Evolutionary conservation across 495 filamentous ascomycete species (phyloP).

Genomic region (Penicillium antarcticum): DNA sequence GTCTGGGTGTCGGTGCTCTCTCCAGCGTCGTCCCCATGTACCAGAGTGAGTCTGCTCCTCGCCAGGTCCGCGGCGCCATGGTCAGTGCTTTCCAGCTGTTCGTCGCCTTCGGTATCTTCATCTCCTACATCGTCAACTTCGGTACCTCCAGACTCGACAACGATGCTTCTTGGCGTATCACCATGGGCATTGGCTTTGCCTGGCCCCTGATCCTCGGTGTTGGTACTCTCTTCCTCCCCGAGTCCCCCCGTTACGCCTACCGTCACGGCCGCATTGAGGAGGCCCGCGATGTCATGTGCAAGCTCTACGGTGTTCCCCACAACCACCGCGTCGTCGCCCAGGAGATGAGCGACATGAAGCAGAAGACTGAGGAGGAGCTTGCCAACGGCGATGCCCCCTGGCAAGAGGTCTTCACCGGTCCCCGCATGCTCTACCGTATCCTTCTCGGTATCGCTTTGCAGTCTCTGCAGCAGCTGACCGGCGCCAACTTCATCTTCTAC

Average conservation of each 20-base stretch:
- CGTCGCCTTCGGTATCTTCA: slow-evolving; percentile 83
- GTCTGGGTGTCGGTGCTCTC: slow-evolving; percentile 67
- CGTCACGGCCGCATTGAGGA: slow-evolving; percentile 61
- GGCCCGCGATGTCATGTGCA: slow-evolving; percentile 65
- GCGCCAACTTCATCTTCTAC: slow-evolving; percentile 82
- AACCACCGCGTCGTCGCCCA: slow-evolving; percentile 61
- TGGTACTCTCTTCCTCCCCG: slow-evolving; percentile 68
- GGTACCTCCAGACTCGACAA: slow-evolving; percentile 56
- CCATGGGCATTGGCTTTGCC: slow-evolving; percentile 75
- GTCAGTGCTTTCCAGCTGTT: slow-evolving; percentile 80
- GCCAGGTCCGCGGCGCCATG: slow-evolving; percentile 63
- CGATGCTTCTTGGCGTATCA: slow-evolving; percentile 71
- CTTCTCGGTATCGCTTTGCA: slow-evolving; percentile 67
- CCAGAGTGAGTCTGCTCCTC: slow-evolving; percentile 65
- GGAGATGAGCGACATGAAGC: slow-evolving; percentile 66
- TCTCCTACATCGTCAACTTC: slow-evolving; percentile 77
- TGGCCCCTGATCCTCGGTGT: slow-evolving; percentile 71
- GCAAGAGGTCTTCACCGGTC: slow-evolving; percentile 68
- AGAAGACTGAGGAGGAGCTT: slow-evolving; percentile 58
- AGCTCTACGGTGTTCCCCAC: slow-evolving; percentile 64
- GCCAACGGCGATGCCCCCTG: slow-evolving; percentile 51
- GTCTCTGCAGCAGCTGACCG: slow-evolving; percentile 68
- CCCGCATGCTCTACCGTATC: slow-evolving; percentile 71
- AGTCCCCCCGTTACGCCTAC: slow-evolving; percentile 70
- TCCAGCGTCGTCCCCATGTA: slow-evolving; percentile 73